Base-by-base conservation (phyloP, 805 yeast genomes). In the Metschnikowia chrysomelidarum region DNA sequence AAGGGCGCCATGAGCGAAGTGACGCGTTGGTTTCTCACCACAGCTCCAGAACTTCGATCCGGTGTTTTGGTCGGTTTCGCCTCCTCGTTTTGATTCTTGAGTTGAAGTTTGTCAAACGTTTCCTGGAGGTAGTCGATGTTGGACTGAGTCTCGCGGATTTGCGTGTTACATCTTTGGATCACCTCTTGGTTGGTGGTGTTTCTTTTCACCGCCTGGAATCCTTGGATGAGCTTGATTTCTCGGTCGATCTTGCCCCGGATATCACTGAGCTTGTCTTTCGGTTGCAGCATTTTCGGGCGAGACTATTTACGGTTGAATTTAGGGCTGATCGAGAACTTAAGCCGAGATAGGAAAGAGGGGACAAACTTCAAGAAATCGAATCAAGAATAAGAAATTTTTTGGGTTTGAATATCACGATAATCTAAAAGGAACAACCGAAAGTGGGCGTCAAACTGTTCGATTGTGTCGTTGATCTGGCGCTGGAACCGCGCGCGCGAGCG, bases 71-170 rank as follows among this genome's bases (percentile, higher is more conserved):
- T 24, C 46, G 32, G 9, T 30, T n/a, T n/a, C 29, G 22, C 46
- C 35, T 17, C 42, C 31, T 16, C 24, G 17, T 14, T 32, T 13
- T 14, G 30, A 25, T 53, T 43, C 43, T 63, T 67, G 13, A 75
- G 38, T 24, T 69, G 63, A 34, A 87, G 65, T 49, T 82, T 83
- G 34, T 73, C 70, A 48, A 93, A 67, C 5, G 88, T 79, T 40
- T 84, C 85, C 55, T 83, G 84, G 44, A 93, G 73, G 53, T 91
- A 93, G 47, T 87, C 89, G 47, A 93, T 84, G 59, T 91, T 93
- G 47, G 87, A 80, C 53, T 86, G 87, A 3, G 97, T 89, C 53
- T 93, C 98, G 44, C 91, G 71, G 49, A 93, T 88, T 51, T 82
- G 87, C 18, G 87, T 78, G 62, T 87, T 89, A 67, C 97, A 89